Evolutionary conservation across 2,329 filamentous ascomycete species (phyloP).

Genomic region (Endoconidiophora polonica): DNA sequence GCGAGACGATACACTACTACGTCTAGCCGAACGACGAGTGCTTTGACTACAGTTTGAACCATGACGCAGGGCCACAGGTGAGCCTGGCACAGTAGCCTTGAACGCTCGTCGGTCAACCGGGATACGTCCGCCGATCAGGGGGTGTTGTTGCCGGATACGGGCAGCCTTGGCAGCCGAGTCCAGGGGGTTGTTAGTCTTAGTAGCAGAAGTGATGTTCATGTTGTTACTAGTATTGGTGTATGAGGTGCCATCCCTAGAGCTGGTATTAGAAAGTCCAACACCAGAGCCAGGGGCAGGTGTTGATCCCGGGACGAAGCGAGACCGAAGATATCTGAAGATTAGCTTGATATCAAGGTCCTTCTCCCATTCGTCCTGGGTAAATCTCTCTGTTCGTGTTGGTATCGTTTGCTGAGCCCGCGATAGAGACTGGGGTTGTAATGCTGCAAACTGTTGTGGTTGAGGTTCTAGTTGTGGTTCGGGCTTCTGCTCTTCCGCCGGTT

Average conservation of each 20-base stretch:
- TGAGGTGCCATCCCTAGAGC: background rate
- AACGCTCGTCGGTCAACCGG: conserved; percentile 39
- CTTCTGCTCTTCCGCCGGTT: background rate
- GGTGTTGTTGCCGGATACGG: conserved; percentile 76
- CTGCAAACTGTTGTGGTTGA: no score
- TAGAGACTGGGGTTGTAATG: no score
- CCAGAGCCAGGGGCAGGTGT: conserved; percentile 27
- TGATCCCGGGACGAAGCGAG: conserved; percentile 43
- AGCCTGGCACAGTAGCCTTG: conserved; percentile 35
- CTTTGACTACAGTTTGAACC: conserved; percentile 71
- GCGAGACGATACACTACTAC: conserved; percentile 54
- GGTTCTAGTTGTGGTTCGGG: background rate
- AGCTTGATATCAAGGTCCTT: conserved; percentile 78
- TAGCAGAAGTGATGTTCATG: background rate
- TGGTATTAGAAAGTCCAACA: conserved; percentile 23
- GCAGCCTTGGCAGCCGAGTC: conserved; percentile 63
- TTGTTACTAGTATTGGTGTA: no score
- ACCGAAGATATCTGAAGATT: conserved; percentile 74
- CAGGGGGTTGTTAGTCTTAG: conserved; percentile 31
- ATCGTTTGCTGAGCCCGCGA: background rate
- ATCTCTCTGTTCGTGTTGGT: conserved; percentile 18
- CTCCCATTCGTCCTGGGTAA: conserved; percentile 78
- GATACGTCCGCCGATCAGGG: conserved; percentile 50
- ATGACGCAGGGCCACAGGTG: conserved; percentile 31
- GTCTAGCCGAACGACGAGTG: conserved; percentile 52